These are phyloP conservation scores for Clavaria fumosa DNA, from an alignment of 768 basidiomycete species.

Conservation along the genomic window DNA sequence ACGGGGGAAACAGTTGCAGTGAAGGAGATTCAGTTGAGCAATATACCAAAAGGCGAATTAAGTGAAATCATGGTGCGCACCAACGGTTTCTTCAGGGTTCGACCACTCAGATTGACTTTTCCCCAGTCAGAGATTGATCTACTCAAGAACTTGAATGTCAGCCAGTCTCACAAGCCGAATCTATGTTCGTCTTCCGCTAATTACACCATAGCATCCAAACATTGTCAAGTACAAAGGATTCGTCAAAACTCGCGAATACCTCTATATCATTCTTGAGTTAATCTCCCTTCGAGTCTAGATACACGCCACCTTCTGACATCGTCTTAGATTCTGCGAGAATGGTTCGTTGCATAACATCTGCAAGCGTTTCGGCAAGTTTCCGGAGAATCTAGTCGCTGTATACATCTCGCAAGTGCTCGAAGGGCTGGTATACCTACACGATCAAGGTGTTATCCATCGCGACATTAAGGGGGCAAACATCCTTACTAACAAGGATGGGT, in stretches of 20 bases:
- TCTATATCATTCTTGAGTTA: conserved; percentile 94
- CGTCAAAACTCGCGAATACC: conserved; percentile 82
- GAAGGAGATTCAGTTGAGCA: conserved; percentile 91
- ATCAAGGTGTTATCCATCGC: conserved; percentile 97
- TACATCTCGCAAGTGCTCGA: conserved; percentile 95
- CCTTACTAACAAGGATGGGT: conserved; percentile 95
- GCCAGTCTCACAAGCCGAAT: conserved; percentile 12
- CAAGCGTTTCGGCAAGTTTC: conserved; percentile 97
- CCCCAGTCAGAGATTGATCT: conserved; percentile 88
- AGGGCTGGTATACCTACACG: conserved; percentile 92
- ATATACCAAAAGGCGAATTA: conserved; percentile 85
- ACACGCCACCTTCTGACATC: conserved; percentile 2
- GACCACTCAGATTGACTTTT: conserved; percentile 11
- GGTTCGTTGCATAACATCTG: conserved; percentile 90
- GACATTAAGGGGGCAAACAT: conserved; percentile 99
- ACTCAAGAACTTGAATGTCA: conserved; percentile 89
- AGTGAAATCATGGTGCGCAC: conserved; percentile 87
- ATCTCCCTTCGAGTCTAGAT: conserved; percentile 14
- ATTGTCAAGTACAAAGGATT: conserved; percentile 99
- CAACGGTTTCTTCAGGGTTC: conserved; percentile 1
- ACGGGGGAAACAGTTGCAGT: conserved; percentile 98
- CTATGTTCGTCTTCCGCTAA: conserved; percentile 4
- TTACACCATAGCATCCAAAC: conserved; percentile 60
- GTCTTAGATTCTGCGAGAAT: conserved; percentile 83
- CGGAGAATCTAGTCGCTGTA: conserved; percentile 89